Percentiles rank a stretch among this genome's conserved stretches.
Conservation (phyloP, 1,284 basidiomycete species). For the Microbotryomycetes sp. region DNA sequence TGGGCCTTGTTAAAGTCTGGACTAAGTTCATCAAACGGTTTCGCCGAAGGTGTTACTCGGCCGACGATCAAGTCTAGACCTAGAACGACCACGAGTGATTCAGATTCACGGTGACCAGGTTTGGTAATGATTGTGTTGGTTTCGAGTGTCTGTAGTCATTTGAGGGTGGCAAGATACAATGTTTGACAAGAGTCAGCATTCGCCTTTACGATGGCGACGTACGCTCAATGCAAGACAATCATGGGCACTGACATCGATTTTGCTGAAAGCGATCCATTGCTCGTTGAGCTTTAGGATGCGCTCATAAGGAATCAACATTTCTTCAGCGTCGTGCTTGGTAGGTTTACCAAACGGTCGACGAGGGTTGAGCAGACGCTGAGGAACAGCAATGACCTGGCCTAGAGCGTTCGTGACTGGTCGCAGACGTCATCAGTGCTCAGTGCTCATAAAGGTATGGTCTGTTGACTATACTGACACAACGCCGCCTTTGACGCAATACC, state of each 20-base stretch:
- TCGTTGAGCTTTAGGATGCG: constrained; percentile 66
- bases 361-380: constrained; percentile 70
- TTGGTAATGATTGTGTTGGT: constrained; percentile 60
- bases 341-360: constrained; percentile 69
- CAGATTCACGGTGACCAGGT: constrained; percentile 82
- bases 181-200: too few species aligned
- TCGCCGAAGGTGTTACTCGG: constrained; percentile 66
- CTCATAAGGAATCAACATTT: constrained; percentile 78
- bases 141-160: constrained; percentile 55
- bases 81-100: constrained; percentile 75
- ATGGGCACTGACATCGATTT: neutral
- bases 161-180: constrained; percentile 4
- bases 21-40: constrained; percentile 87
- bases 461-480: constrained; percentile 52
- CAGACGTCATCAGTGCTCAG: neutral
- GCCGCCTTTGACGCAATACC: constrained; percentile 83
- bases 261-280: constrained; percentile 54
- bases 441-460: neutral
- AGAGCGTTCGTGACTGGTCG: constrained; percentile 63
- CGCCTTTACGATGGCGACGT: too few species aligned
- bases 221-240: neutral
- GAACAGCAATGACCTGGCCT: constrained; percentile 66
- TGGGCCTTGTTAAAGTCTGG: constrained; percentile 90
- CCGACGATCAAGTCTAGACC: constrained; percentile 84
- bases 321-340: constrained; percentile 70